These are phyloP conservation scores for Rhodomyrtus tomentosa DNA, from an alignment of 345 rosid genomes.

Conservation along the genomic window DNA sequence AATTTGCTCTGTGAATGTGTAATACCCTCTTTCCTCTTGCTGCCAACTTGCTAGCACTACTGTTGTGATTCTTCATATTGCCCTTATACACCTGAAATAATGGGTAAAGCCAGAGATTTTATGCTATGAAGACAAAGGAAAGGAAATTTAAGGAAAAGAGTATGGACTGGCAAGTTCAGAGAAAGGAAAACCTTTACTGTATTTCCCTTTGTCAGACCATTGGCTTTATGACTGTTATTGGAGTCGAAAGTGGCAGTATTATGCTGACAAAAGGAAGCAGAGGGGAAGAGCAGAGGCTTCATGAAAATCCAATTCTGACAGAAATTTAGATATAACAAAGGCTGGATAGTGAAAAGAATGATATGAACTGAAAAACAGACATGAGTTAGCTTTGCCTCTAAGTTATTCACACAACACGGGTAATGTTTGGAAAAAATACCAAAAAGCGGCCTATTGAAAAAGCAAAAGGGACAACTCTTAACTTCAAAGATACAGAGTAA, in stretches of 20 bases:
- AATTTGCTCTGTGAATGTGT: neutral
- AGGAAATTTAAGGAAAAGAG: neutral
- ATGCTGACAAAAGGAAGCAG: neutral
- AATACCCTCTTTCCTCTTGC: neutral
- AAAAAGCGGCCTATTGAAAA: neutral
- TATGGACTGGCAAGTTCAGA: neutral
- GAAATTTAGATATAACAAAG: neutral
- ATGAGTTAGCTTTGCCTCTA: neutral
- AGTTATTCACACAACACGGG: neutral
- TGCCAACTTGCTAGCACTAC: neutral
- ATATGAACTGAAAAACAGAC: neutral
- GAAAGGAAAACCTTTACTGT: neutral
- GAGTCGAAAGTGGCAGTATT: neutral
- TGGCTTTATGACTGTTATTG: neutral
- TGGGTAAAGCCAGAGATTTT: neutral
- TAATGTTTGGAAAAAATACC: neutral
- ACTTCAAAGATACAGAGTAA: neutral
- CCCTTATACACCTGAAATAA: neutral
- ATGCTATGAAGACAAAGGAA: neutral
- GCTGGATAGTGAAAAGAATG: neutral
- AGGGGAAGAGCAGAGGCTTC: neutral
- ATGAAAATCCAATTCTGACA: neutral
- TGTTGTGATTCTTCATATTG: neutral
- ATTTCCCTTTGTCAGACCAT: neutral
- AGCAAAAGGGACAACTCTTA: neutral